Base-by-base conservation (phyloP, 768 basidiomycete genomes). In the Lentinula sp. region DNA sequence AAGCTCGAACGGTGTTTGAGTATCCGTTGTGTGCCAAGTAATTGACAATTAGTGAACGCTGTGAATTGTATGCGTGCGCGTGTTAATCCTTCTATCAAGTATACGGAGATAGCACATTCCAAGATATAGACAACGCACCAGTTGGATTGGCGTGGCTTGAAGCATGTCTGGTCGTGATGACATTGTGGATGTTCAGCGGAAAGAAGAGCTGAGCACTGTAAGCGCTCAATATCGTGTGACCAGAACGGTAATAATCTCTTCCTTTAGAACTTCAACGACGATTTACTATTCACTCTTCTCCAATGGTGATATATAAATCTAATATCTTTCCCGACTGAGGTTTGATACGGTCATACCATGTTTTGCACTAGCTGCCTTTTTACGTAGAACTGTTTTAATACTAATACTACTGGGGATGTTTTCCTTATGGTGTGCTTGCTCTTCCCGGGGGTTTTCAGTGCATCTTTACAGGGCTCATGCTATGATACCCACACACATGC, bases 1-100 rank as follows among this genome's bases (percentile, higher is more conserved):
- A 91, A 0, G 85, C 86, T 37, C 78, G 77, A 2, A 90, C 89
- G 0, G 92, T 91, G 42, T 75, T 74, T n/a, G 84, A 82, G 71
- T 86, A 90, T 61, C 87, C 87, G 43, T 83, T 80, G 66, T 93
- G 89, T 59, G 82, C 83, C 1, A 94, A 81, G 68, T 92, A 93
- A 66, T 90, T 86, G 41, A 93, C 76, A 15, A 93, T 86, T 50
- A 93, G 73, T 16, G 80, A 71, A 48, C 85, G 84, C 90, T 91
- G 67, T 10, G 61, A 12, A 62, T 49, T 16, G 28, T 28, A 28
- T 28, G 28, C 28, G 28, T 28, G 28, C 41, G 33, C 56, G 18
- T 37, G 37, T 35, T 12, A 41, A n/a, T 16, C 39, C 23, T 23
- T 36, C n/a, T 4, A 9, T 28, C 28, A 28, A 28, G 28, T 28